Base-by-base conservation (phyloP, 1,139 yeast genomes). In the Kluyveromyces sp. region DNA sequence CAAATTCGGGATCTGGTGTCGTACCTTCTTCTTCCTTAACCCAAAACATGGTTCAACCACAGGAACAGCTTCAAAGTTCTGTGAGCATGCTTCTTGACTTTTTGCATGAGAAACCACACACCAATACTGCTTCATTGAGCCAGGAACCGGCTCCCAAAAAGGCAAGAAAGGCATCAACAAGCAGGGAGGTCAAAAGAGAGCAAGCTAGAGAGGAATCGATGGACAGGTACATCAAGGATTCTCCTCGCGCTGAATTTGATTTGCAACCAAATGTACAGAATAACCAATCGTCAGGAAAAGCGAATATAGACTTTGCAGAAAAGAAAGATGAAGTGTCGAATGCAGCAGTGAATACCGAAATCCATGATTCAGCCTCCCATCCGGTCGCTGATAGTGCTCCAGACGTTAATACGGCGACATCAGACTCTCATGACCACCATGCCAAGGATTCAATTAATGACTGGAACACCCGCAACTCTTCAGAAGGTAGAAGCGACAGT, bases 81-180 rank as follows among this genome's bases (percentile, higher is more conserved):
- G 39, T 47, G 3, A 41, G 43, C 11, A 42, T 48, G 26, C 37
- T 48, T 11, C 38, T 48, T 11, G 45, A 44, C 22, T 39, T 48
- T 13, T 26, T 35, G 30, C 30, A 35, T 13, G 39, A 35, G 15
- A 35, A 35, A 35, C 39, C 39, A 4, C 39, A n/a, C 18, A 18
- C 19, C 8, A 22, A 22, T 9, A 6, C 26, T 9, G 6, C 26
- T 22, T 22, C 9, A 22, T n/a, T n/a, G 33, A 12, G 17, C 7
- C 33, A n/a, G 13, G 33, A 30, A 30, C 33, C 33, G 7, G 17
- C 33, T 4, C 4, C 17, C 6, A 30, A 30, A 12, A 30, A 30
- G 33, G 33, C 33, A 12, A 6, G 17, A 30, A 30, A 13, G 17
- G 7, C 15, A 30, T n/a, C 33, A 7, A 6, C 6, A 30, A n/a